Conservation (phyloP, 768 basidiomycete species). For the Leccinum variicolor region DNA sequence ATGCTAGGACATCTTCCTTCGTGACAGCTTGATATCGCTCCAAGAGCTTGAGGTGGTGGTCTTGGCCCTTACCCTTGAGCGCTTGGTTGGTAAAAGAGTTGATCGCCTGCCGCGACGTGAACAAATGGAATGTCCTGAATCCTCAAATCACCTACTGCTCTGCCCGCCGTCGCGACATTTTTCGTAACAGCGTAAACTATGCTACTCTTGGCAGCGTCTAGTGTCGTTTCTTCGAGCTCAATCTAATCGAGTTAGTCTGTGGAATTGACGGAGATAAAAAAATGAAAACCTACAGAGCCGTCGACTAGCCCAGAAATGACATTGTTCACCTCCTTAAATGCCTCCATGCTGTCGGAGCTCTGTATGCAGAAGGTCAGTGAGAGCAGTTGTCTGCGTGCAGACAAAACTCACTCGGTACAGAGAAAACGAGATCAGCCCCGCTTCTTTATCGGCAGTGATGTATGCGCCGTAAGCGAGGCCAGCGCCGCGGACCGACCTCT, state of each 20-base stretch:
- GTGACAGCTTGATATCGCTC: constrained; percentile 78
- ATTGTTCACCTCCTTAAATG: constrained; percentile 74
- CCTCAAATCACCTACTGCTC: constrained; percentile 59
- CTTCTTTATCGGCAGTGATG: constrained; percentile 69
- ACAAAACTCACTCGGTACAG: constrained; percentile 65
- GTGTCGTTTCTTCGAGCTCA: constrained; percentile 68
- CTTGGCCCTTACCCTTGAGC: constrained; percentile 77
- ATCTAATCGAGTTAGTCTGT: constrained; percentile 46
- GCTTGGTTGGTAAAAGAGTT: constrained; percentile 89
- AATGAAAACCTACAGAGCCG: constrained; percentile 57
- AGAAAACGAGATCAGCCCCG: constrained; percentile 70
- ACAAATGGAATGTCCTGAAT: not conserved
- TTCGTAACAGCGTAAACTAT: constrained; percentile 83
- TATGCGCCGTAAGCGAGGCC: constrained; percentile 94
- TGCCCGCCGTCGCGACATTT: constrained; percentile 78
- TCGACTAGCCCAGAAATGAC: constrained; percentile 79
- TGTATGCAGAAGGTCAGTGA: constrained; percentile 29
- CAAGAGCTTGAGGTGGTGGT: constrained; percentile 72
- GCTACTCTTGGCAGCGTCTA: constrained; percentile 90
- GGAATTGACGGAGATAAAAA: not conserved
- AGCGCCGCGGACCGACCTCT: constrained; percentile 89
- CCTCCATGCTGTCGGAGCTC: constrained; percentile 79
- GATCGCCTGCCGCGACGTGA: constrained; percentile 50
- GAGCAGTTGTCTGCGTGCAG: not conserved
- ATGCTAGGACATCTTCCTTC: constrained; percentile 68